These are phyloP conservation scores for Spatholobus suberectus DNA, from an alignment of 306 rosid genomes.

Conservation along the genomic window DNA sequence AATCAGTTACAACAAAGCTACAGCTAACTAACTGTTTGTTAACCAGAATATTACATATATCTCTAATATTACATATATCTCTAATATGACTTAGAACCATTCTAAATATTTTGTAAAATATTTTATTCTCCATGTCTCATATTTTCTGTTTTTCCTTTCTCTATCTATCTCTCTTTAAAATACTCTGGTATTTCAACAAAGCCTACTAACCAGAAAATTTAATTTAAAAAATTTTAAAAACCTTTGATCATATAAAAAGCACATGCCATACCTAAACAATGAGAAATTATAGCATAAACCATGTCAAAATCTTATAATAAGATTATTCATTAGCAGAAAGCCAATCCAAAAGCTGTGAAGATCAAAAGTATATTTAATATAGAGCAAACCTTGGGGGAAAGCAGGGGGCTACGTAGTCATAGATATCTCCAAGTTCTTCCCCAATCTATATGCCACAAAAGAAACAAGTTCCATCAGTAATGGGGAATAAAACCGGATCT, in stretches of 20 bases:
- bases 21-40: too few species aligned
- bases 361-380: conserved; percentile 36
- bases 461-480: conserved; percentile 42
- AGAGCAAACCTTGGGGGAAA: conserved; percentile 90
- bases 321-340: conserved; percentile 40
- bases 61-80: too few species aligned
- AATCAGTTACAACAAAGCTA: too few species aligned
- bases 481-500: conserved; percentile 26
- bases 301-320: conserved; percentile 33
- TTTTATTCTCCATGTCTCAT: not conserved
- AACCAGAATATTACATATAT: too few species aligned
- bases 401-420: conserved; percentile 93
- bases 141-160: conserved; percentile 2
- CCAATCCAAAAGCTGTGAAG: conserved; percentile 20
- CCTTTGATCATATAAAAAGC: not conserved
- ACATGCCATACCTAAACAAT: not conserved
- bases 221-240: conserved; percentile 13
- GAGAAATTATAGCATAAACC: conserved; percentile 31
- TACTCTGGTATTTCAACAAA: not conserved
- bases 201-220: not conserved
- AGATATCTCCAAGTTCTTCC: conserved; percentile 94
- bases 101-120: not conserved
- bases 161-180: not conserved
- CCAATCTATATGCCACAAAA: conserved; percentile 70
- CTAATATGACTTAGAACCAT: too few species aligned